phyloP scores from a whole-genome alignment of 352 stramenopile genomes.

The Phytophthora rubi region DNA sequence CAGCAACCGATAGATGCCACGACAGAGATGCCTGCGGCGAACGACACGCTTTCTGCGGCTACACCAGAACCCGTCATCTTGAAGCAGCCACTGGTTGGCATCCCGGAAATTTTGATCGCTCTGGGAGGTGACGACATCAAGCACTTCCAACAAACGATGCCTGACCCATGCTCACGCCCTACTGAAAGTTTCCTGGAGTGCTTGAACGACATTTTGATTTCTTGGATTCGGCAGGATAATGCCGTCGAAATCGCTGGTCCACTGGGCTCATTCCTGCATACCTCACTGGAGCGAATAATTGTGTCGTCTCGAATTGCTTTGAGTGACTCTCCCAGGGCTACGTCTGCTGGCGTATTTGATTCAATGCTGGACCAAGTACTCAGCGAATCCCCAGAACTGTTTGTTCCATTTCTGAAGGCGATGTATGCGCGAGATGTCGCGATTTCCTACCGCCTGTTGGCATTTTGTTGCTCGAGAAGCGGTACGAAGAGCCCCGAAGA shows the following conservation, averaged over 20 bases:
- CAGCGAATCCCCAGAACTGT: slow-evolving; percentile 69
- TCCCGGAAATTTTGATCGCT: slow-evolving; percentile 61
- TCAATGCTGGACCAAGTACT: slow-evolving; percentile 86
- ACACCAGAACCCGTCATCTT: slow-evolving; percentile 16
- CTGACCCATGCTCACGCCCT: slow-evolving; percentile 61
- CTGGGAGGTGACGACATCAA: slow-evolving; percentile 80
- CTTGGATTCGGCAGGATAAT: slow-evolving; percentile 82
- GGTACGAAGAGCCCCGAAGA: slow-evolving; percentile 58
- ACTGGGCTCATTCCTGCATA: slow-evolving; percentile 68
- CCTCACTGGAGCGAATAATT: slow-evolving; percentile 75
- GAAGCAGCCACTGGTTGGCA: slow-evolving; percentile 41
- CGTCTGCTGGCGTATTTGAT: slow-evolving; percentile 71
- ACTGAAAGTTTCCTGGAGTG: slow-evolving; percentile 81
- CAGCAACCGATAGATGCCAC: slow-evolving; percentile 50
- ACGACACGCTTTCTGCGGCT: slow-evolving; percentile 26
- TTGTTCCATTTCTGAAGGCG: slow-evolving; percentile 79
- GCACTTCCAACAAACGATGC: slow-evolving; percentile 77
- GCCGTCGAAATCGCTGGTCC: slow-evolving; percentile 65
- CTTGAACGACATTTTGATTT: slow-evolving; percentile 86
- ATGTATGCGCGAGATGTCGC: slow-evolving; percentile 80
- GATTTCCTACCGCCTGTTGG: slow-evolving; percentile 77
- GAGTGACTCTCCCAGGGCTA: slow-evolving; percentile 65
- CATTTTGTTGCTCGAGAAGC: slow-evolving; percentile 74
- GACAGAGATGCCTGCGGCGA: slow-evolving; percentile 34
- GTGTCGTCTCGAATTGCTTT: slow-evolving; percentile 77